A percentile compares a stretch with the other conserved stretches of the same genome.
Evolutionary conservation across 441 rosid species (phyloP).

Genomic region (Lagerstroemia fauriei): DNA sequence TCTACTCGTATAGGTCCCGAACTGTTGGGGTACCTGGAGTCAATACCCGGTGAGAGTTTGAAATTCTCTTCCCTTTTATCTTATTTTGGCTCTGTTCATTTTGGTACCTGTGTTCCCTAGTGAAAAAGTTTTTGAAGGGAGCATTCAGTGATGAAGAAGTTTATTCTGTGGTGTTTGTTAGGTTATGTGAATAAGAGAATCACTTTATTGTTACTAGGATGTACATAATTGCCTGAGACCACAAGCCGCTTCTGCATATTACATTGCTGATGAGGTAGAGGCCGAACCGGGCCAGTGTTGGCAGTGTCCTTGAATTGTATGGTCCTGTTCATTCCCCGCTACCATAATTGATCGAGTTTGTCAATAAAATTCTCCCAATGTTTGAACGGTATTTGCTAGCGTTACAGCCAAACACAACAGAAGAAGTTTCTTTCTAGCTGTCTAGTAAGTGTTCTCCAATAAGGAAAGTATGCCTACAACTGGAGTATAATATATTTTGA

Average conservation of each 20-base stretch:
- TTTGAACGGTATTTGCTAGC: too few relatives aligned
- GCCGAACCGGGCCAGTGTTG: neutral
- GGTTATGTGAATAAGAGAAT: neutral
- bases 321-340: too few relatives aligned
- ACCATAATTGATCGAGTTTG: too few relatives aligned
- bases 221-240: neutral
- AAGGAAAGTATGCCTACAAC: too few relatives aligned
- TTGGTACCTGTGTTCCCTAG: too few relatives aligned
- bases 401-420: too few relatives aligned
- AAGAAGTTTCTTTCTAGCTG: too few relatives aligned
- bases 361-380: too few relatives aligned
- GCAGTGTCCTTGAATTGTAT: neutral
- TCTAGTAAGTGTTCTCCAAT: too few relatives aligned
- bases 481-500: neutral
- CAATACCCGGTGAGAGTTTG: conserved; percentile 62
- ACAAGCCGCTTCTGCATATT: too few relatives aligned
- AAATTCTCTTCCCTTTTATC: neutral
- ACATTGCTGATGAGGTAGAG: neutral
- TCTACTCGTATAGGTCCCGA: conserved; percentile 65
- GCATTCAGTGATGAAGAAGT: neutral
- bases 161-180: too few relatives aligned
- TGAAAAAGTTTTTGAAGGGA: neutral
- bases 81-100: too few relatives aligned
- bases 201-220: neutral
- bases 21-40: conserved; percentile 76